Conservation (phyloP, 139 green algal genomes). For the Ettlia oleoabundans region DNA sequence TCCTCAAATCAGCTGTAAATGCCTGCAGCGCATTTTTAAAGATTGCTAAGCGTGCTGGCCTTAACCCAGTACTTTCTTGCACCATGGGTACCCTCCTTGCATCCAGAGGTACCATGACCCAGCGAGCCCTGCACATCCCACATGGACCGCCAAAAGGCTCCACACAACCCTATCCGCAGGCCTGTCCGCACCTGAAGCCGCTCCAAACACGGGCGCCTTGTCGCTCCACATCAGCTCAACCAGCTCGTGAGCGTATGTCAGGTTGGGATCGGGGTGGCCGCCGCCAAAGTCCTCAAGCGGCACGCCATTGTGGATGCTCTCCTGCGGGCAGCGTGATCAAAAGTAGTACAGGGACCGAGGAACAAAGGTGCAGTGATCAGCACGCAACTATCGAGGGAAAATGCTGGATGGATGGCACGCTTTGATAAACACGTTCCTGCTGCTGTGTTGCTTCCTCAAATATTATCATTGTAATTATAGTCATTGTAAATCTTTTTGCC, state of each 20-base stretch:
- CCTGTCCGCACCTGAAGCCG: constrained; percentile 26
- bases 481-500: no score
- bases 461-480: no score
- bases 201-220: constrained; percentile 48
- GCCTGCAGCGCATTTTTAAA: no score
- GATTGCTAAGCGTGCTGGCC: no score
- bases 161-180: not conserved
- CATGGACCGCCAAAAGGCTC: not conserved
- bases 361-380: not conserved
- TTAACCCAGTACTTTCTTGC: no score
- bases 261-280: constrained; percentile 98
- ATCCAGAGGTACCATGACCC: no score
- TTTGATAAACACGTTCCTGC: no score
- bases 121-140: no score
- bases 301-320: constrained; percentile 61
- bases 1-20: not conserved
- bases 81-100: no score
- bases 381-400: no score
- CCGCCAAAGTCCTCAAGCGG: constrained; percentile 93
- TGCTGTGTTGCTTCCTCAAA: no score
- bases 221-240: constrained; percentile 81
- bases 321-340: not conserved
- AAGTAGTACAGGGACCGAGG: not conserved
- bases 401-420: no score
- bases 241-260: constrained; percentile 98